Conservation (phyloP, 306 rosid genomes). For the Rubus idaeus region DNA sequence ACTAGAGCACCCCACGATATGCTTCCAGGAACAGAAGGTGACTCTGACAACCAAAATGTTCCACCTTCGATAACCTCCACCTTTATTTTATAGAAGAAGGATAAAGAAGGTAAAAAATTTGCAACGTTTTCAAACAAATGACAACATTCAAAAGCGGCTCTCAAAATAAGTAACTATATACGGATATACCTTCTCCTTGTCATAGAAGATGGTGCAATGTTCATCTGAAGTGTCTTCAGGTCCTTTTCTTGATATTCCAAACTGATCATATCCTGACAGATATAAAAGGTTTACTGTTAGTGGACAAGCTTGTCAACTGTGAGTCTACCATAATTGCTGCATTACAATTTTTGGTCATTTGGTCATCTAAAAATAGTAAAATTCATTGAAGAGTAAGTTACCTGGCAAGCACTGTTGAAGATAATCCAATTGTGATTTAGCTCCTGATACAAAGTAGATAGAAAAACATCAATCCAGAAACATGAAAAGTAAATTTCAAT, state of each 20-base stretch:
- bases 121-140: background rate
- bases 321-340: background rate
- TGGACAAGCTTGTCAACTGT: background rate
- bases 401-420: constrained; percentile 94
- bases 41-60: constrained; percentile 97
- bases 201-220: constrained; percentile 93
- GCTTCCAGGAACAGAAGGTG: constrained; percentile 99
- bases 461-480: background rate
- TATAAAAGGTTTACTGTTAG: background rate
- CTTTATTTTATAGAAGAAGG: constrained; percentile 43
- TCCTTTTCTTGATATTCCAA: constrained; percentile 88
- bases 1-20: constrained; percentile 90
- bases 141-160: constrained; percentile 6
- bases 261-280: constrained; percentile 76
- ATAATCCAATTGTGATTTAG: constrained; percentile 81
- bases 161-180: background rate
- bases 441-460: constrained; percentile 52
- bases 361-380: background rate
- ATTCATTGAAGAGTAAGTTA: constrained; percentile 27
- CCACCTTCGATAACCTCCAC: constrained; percentile 96
- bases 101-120: background rate
- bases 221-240: constrained; percentile 79
- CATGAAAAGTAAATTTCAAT: background rate
- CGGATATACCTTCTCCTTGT: constrained; percentile 68
- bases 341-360: background rate